These are phyloP conservation scores for Carex pumila DNA, from an alignment of 176 grass and related monocot genomes.

Conservation along the genomic window DNA sequence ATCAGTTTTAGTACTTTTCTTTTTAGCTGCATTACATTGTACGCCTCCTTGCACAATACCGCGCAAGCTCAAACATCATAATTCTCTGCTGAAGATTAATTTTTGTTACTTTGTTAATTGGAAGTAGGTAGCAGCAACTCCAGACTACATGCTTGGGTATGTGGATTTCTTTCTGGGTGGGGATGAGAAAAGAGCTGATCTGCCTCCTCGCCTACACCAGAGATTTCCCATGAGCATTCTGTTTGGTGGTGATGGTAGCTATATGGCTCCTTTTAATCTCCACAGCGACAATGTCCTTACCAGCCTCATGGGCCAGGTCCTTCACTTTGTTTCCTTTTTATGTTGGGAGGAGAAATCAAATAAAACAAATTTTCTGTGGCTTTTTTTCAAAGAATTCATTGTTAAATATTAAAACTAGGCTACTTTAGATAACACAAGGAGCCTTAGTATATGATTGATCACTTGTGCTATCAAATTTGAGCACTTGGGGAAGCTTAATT, in stretches of 20 bases:
- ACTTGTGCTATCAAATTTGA: not conserved
- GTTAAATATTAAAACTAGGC: not conserved
- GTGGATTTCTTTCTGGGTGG: slow-evolving; percentile 98
- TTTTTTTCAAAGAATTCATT: not conserved
- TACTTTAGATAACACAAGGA: not conserved
- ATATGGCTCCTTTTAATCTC: slow-evolving; percentile 96
- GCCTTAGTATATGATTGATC: not conserved
- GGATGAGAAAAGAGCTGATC: slow-evolving; percentile 96
- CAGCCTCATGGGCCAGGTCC: slow-evolving; percentile 95
- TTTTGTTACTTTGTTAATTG: not conserved
- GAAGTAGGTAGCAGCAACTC: slow-evolving; percentile 76
- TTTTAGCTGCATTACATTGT: not conserved
- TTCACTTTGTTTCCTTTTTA: not conserved
- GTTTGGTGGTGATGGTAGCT: slow-evolving; percentile 96
- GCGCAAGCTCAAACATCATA: not conserved
- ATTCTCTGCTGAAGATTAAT: not conserved
- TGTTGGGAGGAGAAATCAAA: not conserved
- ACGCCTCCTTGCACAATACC: not conserved
- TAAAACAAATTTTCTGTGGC: not conserved
- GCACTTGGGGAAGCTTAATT: not conserved
- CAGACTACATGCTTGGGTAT: slow-evolving; percentile 96
- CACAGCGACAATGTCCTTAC: slow-evolving; percentile 97
- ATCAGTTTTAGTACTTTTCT: not conserved
- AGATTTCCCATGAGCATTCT: slow-evolving; percentile 89
- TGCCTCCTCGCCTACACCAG: slow-evolving; percentile 90